Conservation (phyloP, 2,329 filamentous ascomycete species). For the Xylaria sp. region DNA sequence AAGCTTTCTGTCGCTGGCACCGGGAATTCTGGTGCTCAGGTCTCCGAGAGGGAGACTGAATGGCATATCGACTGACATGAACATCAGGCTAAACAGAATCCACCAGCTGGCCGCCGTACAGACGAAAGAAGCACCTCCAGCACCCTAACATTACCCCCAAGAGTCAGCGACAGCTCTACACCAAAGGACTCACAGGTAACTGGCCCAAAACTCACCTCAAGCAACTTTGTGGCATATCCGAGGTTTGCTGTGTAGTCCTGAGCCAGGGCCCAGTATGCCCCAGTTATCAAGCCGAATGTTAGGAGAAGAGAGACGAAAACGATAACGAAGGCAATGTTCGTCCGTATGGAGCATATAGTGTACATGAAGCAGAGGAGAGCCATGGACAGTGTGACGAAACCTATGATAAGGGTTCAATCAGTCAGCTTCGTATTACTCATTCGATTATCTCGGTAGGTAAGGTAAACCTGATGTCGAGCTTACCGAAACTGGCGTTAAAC, state of each 20-base stretch:
- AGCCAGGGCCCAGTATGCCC: constrained; percentile 68
- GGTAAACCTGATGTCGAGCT: constrained; percentile 30
- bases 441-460: neutral
- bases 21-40: constrained; percentile 38
- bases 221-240: constrained; percentile 45
- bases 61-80: constrained; percentile 41
- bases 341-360: constrained; percentile 76
- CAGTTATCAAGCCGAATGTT: constrained; percentile 69
- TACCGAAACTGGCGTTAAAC: constrained; percentile 68
- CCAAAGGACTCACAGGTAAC: neutral
- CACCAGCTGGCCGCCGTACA: constrained; percentile 41
- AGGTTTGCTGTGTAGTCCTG: constrained; percentile 51
- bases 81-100: constrained; percentile 38
- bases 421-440: neutral
- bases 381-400: constrained; percentile 61
- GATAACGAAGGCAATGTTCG: constrained; percentile 75
- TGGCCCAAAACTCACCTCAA: constrained; percentile 42
- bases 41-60: constrained; percentile 40
- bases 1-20: constrained; percentile 35
- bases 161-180: constrained; percentile 5
- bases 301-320: constrained; percentile 74
- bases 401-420: constrained; percentile 4
- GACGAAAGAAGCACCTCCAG: constrained; percentile 38
- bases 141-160: constrained; percentile 28
- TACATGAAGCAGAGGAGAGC: constrained; percentile 73